Base-by-base conservation (phyloP, 345 rosid species). In the Acer saccharum region DNA sequence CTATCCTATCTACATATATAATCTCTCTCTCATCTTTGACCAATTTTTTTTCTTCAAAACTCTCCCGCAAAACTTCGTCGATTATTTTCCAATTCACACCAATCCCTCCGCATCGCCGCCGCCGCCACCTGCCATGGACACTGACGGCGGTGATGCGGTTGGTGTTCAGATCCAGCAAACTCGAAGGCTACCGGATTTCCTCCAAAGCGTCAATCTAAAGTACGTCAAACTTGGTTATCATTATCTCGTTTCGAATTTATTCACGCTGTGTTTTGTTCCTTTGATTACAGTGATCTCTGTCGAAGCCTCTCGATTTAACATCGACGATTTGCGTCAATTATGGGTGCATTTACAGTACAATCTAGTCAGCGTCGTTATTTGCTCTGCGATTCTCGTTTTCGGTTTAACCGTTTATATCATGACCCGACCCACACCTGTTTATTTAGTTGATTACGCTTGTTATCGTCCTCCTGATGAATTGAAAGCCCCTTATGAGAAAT, bases 191-290 rank as follows among this genome's bases (percentile, higher is more conserved):
- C 87, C 90, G 0, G 88, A 87, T 83, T 85, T 87, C 77, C 82
- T 87, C 32, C 92, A 89, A 62, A 89, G 89, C 79, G 92, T 89
- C 43, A 89, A 89, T 77, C 89, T 89, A 64, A 89, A 89, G 85
- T 80, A 89, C 68, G 92, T 89, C 18, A 89, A 89, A 78, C 35
- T 89, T 20, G 92, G 92, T 16, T 89, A 89, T 71, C 90, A 87
- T 78, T 89, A 87, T 69, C 81, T 89, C 8, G 76, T 89, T 75
- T 79, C 83, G 44, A 74, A 89, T 81, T 67, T 89, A 12, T 77
- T 87, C 48, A 81, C 92, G 5, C 81, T 89, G 4, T 89, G 90
- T 72, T 83, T 84, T 25, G 73, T 85, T 18, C 92, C 92, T 29
- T 44, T 81, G 61, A 85, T 87, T 65, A 86, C 79, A 6, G 78